Conservation (phyloP, 208 protist species). For the Leishmania aethiopica region DNA sequence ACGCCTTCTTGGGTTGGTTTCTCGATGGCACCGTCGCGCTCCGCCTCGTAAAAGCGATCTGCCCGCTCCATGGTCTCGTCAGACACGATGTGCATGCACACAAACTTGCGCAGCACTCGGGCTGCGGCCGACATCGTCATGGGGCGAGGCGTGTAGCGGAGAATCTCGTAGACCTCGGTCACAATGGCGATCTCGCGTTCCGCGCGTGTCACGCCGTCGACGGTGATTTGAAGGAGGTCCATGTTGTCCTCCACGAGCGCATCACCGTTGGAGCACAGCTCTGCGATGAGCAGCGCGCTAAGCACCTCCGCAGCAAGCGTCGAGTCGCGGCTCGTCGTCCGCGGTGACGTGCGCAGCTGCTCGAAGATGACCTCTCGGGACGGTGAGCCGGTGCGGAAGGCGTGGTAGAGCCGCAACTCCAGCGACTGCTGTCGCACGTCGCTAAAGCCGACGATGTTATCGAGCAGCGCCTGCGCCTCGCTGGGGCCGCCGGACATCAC, state of each 20-base stretch:
- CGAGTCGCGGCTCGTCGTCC: constrained; percentile 38
- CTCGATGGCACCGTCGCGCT: constrained; percentile 23
- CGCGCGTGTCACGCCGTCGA: constrained; percentile 51
- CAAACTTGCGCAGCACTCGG: constrained; percentile 50
- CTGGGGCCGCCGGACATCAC: constrained; percentile 19
- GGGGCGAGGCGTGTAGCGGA: constrained; percentile 22
- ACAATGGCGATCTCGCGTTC: constrained; percentile 55
- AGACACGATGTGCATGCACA: constrained; percentile 47
- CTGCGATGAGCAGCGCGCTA: constrained; percentile 69
- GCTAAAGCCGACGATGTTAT: constrained; percentile 29
- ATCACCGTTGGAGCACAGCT: constrained; percentile 40
- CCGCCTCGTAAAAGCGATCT: constrained; percentile 20
- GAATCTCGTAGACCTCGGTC: constrained; percentile 57
- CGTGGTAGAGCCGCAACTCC: constrained; percentile 64
- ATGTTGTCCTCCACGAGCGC: constrained; percentile 62
- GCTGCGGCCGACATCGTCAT: constrained; percentile 30
- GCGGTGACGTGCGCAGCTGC: constrained; percentile 42
- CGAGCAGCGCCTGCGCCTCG: constrained; percentile 24
- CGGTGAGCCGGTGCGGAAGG: constrained; percentile 42
- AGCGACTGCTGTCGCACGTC: constrained; percentile 52
- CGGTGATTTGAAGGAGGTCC: constrained; percentile 58
- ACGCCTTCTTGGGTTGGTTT: constrained; percentile 7
- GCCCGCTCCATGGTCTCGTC: constrained; percentile 47
- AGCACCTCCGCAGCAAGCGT: constrained; percentile 66
- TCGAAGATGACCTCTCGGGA: constrained; percentile 57